Evolutionary conservation across 441 rosid genomes (phyloP).

Genomic region (Kokia cookei): DNA sequence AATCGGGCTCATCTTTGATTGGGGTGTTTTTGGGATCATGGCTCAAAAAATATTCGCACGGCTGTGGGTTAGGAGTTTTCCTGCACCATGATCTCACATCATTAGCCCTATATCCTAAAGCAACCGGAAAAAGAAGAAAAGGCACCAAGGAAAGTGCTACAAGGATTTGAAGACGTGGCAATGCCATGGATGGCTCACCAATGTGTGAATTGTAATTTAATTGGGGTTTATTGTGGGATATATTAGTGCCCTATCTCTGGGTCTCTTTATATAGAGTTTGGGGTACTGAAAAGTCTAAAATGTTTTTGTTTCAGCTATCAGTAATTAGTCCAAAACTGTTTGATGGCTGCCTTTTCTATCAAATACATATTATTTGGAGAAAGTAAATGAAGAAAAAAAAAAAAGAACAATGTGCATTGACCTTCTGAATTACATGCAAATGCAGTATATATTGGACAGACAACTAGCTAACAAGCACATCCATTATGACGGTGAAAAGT

Average conservation of each 20-base stretch:
- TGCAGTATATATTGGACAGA: neutral
- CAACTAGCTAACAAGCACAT: no score
- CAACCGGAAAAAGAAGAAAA: slow-evolving; percentile 25
- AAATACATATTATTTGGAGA: no score
- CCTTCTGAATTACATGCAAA: slow-evolving; percentile 4
- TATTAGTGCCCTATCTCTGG: neutral
- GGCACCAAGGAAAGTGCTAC: slow-evolving; percentile 19
- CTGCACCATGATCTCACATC: slow-evolving; percentile 52
- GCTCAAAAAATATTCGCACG: slow-evolving; percentile 50
- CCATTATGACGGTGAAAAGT: neutral
- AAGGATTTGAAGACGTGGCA: slow-evolving; percentile 27
- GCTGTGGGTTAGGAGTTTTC: slow-evolving; percentile 52
- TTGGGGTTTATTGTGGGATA: slow-evolving; percentile 5
- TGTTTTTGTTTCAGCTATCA: neutral
- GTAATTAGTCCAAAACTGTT: neutral
- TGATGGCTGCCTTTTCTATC: neutral
- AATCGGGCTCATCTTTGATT: slow-evolving; percentile 37
- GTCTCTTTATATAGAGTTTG: slow-evolving; percentile 28
- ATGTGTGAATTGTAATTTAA: neutral
- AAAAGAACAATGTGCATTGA: neutral
- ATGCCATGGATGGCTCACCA: slow-evolving; percentile 21
- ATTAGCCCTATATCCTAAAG: slow-evolving; percentile 23
- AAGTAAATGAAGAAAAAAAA: neutral
- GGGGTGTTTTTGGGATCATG: slow-evolving; percentile 21
- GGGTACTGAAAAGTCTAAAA: neutral